Conservation (phyloP, 176 grass and related monocot species). For the Zea mays region DNA sequence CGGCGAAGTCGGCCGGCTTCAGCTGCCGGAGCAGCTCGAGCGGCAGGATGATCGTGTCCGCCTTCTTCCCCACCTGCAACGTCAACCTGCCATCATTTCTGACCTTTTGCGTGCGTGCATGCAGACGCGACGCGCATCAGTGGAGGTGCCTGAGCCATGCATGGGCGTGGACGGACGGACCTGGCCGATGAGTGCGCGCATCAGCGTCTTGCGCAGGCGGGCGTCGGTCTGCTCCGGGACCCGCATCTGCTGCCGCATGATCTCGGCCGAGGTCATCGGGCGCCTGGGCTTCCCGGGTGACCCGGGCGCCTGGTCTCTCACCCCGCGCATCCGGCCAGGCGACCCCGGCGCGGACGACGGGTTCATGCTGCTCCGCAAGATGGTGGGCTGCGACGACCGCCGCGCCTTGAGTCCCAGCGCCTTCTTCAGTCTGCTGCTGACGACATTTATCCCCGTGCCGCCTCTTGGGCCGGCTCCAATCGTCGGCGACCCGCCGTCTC, state of each 20-base stretch:
- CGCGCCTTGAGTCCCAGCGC: conserved; percentile 73
- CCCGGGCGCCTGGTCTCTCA: conserved; percentile 24
- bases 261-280: conserved; percentile 91
- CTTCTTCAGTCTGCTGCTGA: conserved; percentile 68
- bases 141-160: not conserved
- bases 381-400: conserved; percentile 57
- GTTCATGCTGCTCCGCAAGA: conserved; percentile 39
- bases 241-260: conserved; percentile 94
- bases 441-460: conserved; percentile 77
- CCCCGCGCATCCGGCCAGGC: conserved; percentile 38
- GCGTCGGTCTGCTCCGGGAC: conserved; percentile 68
- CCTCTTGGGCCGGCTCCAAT: conserved; percentile 58
- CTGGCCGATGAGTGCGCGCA: conserved; percentile 84
- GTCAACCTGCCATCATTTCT: not conserved
- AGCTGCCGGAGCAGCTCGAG: conserved; percentile 91
- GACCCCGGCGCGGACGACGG: conserved; percentile 50
- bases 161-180: conserved; percentile 27
- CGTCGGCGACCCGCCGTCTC: conserved; percentile 37
- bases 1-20: conserved; percentile 70
- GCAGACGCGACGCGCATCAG: not conserved
- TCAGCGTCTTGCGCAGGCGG: conserved; percentile 87
- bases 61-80: conserved; percentile 54
- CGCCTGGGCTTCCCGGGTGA: conserved; percentile 58
- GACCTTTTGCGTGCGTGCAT: not conserved
- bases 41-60: conserved; percentile 77